A percentile compares a stretch with the other conserved stretches of the same genome.
Evolutionary conservation across 306 rosid genomes (phyloP).

Genomic region (Elaeagnus macrophylla): DNA sequence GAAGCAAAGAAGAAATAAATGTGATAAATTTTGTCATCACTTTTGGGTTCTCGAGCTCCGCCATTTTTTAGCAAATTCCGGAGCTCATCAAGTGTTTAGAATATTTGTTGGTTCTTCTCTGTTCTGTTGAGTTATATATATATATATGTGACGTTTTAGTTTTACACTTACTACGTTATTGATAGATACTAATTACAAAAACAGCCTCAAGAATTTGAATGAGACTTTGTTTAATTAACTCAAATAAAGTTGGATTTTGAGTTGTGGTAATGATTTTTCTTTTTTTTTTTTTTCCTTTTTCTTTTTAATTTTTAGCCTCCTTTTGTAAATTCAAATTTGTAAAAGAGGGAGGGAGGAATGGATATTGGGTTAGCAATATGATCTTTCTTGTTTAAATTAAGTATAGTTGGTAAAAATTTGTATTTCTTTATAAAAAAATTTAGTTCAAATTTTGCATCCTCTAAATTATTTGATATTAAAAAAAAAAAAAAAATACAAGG

Average conservation of each 20-base stretch:
- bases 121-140: constrained; percentile 16
- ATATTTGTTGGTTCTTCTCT: too few species aligned
- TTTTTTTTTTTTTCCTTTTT: background rate
- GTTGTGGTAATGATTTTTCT: constrained; percentile 25
- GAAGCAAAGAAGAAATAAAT: constrained; percentile 73
- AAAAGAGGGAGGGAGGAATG: constrained; percentile 21
- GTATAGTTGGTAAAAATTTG: too few species aligned
- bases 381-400: constrained; percentile 14
- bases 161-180: too few species aligned
- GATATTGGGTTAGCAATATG: background rate
- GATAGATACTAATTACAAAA: constrained; percentile 6
- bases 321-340: constrained; percentile 15
- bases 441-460: too few species aligned
- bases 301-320: constrained; percentile 1
- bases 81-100: constrained; percentile 20
- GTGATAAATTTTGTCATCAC: constrained; percentile 61
- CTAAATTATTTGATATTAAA: too few species aligned
- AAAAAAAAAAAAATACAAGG: too few species aligned
- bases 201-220: constrained; percentile 13
- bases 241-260: constrained; percentile 8
- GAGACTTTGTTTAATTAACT: background rate
- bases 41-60: constrained; percentile 68
- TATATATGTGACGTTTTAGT: constrained; percentile 9
- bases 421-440: too few species aligned
- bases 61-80: constrained; percentile 39